Evolutionary conservation across 192 early-diverging fungal species (phyloP), one percentile per base, ranked within the genome.

Genomic region (Coemansia sp.): DNA sequence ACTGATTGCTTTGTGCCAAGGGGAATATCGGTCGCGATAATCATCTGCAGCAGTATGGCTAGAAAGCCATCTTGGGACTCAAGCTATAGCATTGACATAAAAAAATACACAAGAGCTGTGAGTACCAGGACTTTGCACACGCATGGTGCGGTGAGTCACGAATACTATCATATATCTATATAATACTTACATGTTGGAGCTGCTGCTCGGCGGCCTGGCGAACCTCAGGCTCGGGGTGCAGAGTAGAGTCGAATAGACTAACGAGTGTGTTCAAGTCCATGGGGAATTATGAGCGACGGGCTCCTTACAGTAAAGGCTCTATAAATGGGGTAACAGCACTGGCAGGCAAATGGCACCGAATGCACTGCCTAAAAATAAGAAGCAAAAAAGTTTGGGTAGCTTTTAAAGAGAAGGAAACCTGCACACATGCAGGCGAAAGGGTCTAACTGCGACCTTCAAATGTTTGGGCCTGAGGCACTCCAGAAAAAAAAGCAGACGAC

Each of bases 151-250:
- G 20, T 29, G 55, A 34, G 40, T 12, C 24, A 13, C n/a, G 16
- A 3, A 2, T 18, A 13, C 7, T 16, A 2, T n/a, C 38, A 4
- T 34, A 16, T 24, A 16, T 24, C 13, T 52, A 71, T 86, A 9
- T 3, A 5, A 13, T 15, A 43, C 80, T 69, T 78, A 71, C 91
- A 84, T 87, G 85, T 77, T 90, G 88, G 65, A 97, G 86, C 62
- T 91, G 87, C 61, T 85, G 67, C 71, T 97, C 95, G 24, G 93
- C 95, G 66, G 87, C 88, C 65, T 90, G 89, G 75, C 92, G 93
- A 29, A 92, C 82, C 59, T 88, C 83, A 12, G 87, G 87, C 66
- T 95, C 93, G 30, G 91, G 85, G 67, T 92, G 87, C 74, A 90
- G 85, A 24, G 95, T 93, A 24, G 89, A 87, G 63, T 86, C 86